Conservation (phyloP, 345 rosid species). For the Eutrema heterophyllum region DNA sequence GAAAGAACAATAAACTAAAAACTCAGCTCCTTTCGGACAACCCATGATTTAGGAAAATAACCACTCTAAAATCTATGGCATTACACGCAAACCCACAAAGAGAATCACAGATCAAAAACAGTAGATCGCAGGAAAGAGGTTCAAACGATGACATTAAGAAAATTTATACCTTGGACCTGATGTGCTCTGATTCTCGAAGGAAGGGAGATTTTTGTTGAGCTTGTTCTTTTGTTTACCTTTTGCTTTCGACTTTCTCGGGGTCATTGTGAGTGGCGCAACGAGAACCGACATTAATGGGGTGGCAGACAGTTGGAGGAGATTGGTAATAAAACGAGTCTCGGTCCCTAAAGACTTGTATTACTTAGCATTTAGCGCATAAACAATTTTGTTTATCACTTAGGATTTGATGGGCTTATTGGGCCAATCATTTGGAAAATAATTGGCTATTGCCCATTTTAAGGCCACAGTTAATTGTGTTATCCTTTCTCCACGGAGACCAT, state of each 20-base stretch:
- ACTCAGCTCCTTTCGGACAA: not conserved
- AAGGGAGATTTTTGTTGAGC: not conserved
- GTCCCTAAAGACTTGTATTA: not conserved
- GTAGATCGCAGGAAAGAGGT: not conserved
- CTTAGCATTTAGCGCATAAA: not conserved
- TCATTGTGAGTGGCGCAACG: constrained; percentile 3
- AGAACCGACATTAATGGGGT: constrained; percentile 26
- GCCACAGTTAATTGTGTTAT: not conserved
- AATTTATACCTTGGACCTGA: not conserved
- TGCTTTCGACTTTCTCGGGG: not conserved
- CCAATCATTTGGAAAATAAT: not conserved
- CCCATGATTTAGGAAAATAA: not conserved
- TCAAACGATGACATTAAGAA: not conserved
- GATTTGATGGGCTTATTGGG: not conserved
- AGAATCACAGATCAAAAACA: not conserved
- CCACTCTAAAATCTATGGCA: not conserved
- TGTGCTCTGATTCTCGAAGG: not conserved
- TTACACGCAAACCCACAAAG: not conserved
- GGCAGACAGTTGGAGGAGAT: constrained; percentile 19
- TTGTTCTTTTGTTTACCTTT: not conserved
- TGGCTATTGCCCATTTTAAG: not conserved
- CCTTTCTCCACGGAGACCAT: not conserved
- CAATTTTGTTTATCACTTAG: not conserved
- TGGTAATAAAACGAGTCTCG: constrained; percentile 3
- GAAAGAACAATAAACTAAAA: not conserved